Conservation (phyloP, 345 rosid species). For the Alliaria petiolata region DNA sequence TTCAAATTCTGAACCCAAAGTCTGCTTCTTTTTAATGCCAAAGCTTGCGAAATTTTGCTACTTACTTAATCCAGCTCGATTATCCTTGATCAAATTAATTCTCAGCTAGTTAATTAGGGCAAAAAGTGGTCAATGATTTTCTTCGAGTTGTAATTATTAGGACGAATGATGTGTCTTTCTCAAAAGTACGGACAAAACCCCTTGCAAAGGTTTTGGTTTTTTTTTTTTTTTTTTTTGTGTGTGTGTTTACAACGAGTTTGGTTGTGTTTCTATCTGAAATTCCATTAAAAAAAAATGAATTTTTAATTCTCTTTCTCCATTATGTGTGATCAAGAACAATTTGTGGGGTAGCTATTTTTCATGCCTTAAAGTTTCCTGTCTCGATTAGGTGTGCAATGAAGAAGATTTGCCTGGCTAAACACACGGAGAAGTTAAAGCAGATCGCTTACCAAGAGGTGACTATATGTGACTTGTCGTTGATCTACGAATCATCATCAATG, state of each 20-base stretch:
- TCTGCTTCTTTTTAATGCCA: not conserved
- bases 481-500: constrained; percentile 13
- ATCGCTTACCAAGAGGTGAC: constrained; percentile 88
- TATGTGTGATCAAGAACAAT: constrained; percentile 1
- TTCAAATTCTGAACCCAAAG: not conserved
- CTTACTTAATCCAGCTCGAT: not conserved
- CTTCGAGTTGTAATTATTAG: not conserved
- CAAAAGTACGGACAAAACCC: not conserved
- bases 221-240: not conserved
- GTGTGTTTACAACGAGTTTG: not conserved
- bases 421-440: constrained; percentile 82
- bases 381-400: constrained; percentile 83
- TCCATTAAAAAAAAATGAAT: not conserved
- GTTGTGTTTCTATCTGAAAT: constrained; percentile 15
- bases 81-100: not conserved
- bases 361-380: constrained; percentile 11
- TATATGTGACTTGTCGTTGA: not conserved
- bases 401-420: constrained; percentile 85
- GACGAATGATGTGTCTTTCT: not conserved
- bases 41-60: not conserved
- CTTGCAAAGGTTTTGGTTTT: not conserved
- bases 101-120: not conserved
- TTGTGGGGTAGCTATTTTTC: not conserved
- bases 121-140: not conserved
- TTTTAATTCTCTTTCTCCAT: not conserved